Conservation (phyloP, 768 basidiomycete species). For the Clavulina sp. region DNA sequence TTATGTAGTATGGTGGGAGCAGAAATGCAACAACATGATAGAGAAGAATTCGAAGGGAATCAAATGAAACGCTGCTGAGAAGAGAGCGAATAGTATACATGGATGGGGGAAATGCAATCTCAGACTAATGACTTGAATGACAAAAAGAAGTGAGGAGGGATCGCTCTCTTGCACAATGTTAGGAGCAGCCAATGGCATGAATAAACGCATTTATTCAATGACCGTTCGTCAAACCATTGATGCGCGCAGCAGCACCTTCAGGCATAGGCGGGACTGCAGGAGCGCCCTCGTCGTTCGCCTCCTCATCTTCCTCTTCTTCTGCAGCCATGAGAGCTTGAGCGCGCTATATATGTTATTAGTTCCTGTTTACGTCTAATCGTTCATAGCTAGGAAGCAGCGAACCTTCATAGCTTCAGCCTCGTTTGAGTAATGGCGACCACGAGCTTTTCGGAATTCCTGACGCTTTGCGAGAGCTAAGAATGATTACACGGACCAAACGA, state of each 20-base stretch:
- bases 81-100: too few species aligned
- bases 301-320: slow-evolving; percentile 34
- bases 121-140: too few species aligned
- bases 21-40: too few species aligned
- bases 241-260: neutral
- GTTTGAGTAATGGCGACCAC: slow-evolving; percentile 75
- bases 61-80: too few species aligned
- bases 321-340: slow-evolving; percentile 45
- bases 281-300: slow-evolving; percentile 6
- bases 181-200: too few species aligned
- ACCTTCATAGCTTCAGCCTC: slow-evolving; percentile 92
- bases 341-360: slow-evolving; percentile 25
- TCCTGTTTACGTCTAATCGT: neutral
- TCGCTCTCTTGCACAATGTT: too few species aligned
- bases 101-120: too few species aligned
- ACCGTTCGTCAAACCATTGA: neutral
- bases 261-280: slow-evolving; percentile 1
- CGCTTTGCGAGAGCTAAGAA: slow-evolving; percentile 62
- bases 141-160: too few species aligned
- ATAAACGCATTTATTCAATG: neutral
- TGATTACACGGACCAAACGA: neutral
- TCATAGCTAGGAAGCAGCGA: slow-evolving; percentile 8
- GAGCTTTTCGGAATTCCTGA: slow-evolving; percentile 60
- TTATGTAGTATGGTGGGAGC: too few species aligned
- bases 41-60: too few species aligned